Evolutionary conservation across 805 yeast species (phyloP).

Genomic region (Suhomyces emberorum): DNA sequence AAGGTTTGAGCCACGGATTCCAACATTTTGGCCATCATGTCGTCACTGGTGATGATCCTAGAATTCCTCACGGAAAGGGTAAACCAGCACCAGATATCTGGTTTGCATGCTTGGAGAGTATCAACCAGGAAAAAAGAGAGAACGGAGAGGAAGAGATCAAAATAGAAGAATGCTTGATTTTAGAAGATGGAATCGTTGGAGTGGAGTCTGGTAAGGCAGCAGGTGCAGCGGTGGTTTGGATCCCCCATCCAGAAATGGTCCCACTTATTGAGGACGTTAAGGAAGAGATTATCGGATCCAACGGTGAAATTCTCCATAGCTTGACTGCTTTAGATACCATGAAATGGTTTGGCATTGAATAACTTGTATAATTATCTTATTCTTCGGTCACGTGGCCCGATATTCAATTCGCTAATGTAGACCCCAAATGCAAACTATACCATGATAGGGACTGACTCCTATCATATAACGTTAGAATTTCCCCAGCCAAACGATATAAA

Average conservation of each 20-base stretch:
- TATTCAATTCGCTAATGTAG: neutral
- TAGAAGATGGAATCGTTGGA: slow-evolving; percentile 96
- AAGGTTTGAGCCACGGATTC: slow-evolving; percentile 62
- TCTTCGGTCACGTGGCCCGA: neutral
- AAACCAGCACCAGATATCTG: slow-evolving; percentile 95
- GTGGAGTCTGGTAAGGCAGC: slow-evolving; percentile 80
- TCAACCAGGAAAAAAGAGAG: slow-evolving; percentile 54
- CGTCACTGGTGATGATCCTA: slow-evolving; percentile 85
- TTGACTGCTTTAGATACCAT: slow-evolving; percentile 44
- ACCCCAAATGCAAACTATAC: too few species aligned
- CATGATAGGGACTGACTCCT: slow-evolving; percentile 43
- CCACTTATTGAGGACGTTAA: slow-evolving; percentile 51
- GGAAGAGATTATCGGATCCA: slow-evolving; percentile 46
- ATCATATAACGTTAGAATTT: slow-evolving; percentile 33
- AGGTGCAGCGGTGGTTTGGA: slow-evolving; percentile 88
- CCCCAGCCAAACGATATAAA: slow-evolving; percentile 1
- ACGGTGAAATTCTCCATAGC: slow-evolving; percentile 55
- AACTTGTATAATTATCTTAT: too few species aligned
- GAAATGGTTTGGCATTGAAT: slow-evolving; percentile 11
- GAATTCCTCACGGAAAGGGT: slow-evolving; percentile 82
- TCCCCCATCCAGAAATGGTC: slow-evolving; percentile 78
- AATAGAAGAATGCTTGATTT: slow-evolving; percentile 80
- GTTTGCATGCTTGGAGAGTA: slow-evolving; percentile 68
- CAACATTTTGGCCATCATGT: slow-evolving; percentile 59
- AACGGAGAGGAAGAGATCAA: slow-evolving; percentile 45